A percentile compares a stretch with the other conserved stretches of the same genome.
These are phyloP conservation scores for Mycena belliarum DNA, from an alignment of 768 basidiomycete genomes.

Conservation along the genomic window DNA sequence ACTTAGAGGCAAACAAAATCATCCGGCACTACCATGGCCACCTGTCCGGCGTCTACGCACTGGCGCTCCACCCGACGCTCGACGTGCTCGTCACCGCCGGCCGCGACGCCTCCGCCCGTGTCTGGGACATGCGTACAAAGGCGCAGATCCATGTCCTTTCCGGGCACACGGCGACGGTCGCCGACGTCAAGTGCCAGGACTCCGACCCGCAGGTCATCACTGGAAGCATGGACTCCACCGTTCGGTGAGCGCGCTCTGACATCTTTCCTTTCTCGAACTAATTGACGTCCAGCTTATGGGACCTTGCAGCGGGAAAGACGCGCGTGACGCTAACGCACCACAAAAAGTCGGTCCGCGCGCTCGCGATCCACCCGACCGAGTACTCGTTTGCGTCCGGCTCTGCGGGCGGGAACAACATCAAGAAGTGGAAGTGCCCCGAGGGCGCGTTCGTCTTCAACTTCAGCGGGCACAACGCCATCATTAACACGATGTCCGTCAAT, in stretches of 20 bases:
- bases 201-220: constrained; percentile 98
- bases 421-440: constrained; percentile 99
- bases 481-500: constrained; percentile 94
- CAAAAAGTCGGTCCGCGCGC: constrained; percentile 94
- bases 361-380: constrained; percentile 95
- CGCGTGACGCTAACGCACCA: constrained; percentile 98
- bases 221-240: constrained; percentile 96
- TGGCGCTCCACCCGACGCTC: constrained; percentile 92
- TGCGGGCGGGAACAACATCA: constrained; percentile 99
- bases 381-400: constrained; percentile 95
- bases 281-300: constrained; percentile 72
- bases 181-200: constrained; percentile 94
- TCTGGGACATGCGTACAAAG: constrained; percentile 99
- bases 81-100: constrained; percentile 95
- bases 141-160: constrained; percentile 91
- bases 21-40: constrained; percentile 99
- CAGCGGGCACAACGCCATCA: constrained; percentile 93
- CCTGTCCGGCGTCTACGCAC: constrained; percentile 93
- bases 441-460: constrained; percentile 97
- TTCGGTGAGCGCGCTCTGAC: constrained; percentile 56
- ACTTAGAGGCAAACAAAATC: constrained; percentile 97
- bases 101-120: constrained; percentile 93
- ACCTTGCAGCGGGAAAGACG: constrained; percentile 95
- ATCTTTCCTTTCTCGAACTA: constrained; percentile 8
- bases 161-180: constrained; percentile 94